These are phyloP conservation scores for Ochetophila trinervis DNA, from an alignment of 306 rosid species.

Conservation along the genomic window DNA sequence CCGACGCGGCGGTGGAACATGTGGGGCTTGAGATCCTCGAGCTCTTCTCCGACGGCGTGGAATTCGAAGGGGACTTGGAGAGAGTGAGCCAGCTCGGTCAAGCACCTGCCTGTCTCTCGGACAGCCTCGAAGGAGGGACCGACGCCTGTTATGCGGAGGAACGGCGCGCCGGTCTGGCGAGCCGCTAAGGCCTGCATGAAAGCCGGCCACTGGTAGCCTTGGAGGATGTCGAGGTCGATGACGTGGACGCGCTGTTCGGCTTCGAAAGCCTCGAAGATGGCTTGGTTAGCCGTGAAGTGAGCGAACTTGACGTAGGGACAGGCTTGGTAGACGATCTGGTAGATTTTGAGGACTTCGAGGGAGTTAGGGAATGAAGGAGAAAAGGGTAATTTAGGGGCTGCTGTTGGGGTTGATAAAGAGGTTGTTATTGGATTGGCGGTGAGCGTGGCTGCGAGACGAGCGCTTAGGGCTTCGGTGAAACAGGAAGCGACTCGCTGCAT, in stretches of 20 bases:
- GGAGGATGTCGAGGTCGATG: conserved; percentile 77
- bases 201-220: conserved; percentile 95
- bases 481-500: conserved; percentile 90
- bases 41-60: conserved; percentile 71
- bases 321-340: conserved; percentile 90
- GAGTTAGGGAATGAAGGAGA: conserved; percentile 59
- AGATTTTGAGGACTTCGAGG: conserved; percentile 71
- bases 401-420: too few relatives aligned
- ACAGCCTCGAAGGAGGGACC: conserved; percentile 49
- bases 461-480: conserved; percentile 72
- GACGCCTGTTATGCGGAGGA: conserved; percentile 64
- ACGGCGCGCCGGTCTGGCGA: conserved; percentile 51
- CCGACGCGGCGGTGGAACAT: conserved; percentile 84
- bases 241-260: conserved; percentile 80
- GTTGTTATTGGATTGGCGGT: conserved; percentile 22
- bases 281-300: conserved; percentile 90
- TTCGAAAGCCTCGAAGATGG: conserved; percentile 87
- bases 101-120: conserved; percentile 64
- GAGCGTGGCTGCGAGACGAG: conserved; percentile 68
- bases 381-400: conserved; percentile 32
- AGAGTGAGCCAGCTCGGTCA: conserved; percentile 62
- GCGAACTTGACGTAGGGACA: conserved; percentile 88
- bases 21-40: conserved; percentile 64
- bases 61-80: conserved; percentile 84
- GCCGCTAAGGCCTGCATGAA: conserved; percentile 93